These are phyloP conservation scores for Erysimum cheiri DNA, from an alignment of 441 rosid species.

Conservation along the genomic window DNA sequence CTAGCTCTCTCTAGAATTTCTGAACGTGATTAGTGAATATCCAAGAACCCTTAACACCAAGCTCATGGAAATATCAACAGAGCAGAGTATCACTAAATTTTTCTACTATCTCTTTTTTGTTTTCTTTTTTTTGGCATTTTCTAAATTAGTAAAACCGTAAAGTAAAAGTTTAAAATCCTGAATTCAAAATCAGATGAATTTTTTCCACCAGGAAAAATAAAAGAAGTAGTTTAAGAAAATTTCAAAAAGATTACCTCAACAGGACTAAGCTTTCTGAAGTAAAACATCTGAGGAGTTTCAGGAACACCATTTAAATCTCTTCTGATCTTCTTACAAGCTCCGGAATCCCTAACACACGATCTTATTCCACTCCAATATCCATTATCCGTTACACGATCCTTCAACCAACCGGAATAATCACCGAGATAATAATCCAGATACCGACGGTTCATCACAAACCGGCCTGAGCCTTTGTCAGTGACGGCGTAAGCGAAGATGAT, in stretches of 20 bases:
- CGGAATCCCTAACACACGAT: constrained; percentile 78
- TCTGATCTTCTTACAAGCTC: constrained; percentile 67
- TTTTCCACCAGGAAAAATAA: too few species aligned
- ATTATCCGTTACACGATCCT: constrained; percentile 64
- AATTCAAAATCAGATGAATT: too few species aligned
- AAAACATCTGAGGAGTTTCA: constrained; percentile 74
- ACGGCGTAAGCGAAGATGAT: constrained; percentile 85
- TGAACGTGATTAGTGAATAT: background rate
- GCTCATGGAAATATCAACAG: too few species aligned
- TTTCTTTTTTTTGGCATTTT: too few species aligned
- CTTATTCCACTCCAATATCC: constrained; percentile 70
- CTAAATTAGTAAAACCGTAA: background rate
- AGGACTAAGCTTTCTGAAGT: constrained; percentile 64
- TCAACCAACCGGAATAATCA: constrained; percentile 85
- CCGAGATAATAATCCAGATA: constrained; percentile 69
- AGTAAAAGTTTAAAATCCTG: background rate
- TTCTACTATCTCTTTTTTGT: too few species aligned
- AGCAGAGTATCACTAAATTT: too few species aligned
- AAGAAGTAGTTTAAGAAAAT: background rate
- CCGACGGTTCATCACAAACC: constrained; percentile 50
- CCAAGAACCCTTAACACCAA: background rate
- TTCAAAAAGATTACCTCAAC: constrained; percentile 56
- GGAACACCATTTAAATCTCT: constrained; percentile 59
- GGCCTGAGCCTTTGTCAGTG: constrained; percentile 86
- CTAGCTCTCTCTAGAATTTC: background rate